These are phyloP conservation scores for Hypocreales sp. DNA, from an alignment of 2,329 filamentous ascomycete species.

Conservation along the genomic window DNA sequence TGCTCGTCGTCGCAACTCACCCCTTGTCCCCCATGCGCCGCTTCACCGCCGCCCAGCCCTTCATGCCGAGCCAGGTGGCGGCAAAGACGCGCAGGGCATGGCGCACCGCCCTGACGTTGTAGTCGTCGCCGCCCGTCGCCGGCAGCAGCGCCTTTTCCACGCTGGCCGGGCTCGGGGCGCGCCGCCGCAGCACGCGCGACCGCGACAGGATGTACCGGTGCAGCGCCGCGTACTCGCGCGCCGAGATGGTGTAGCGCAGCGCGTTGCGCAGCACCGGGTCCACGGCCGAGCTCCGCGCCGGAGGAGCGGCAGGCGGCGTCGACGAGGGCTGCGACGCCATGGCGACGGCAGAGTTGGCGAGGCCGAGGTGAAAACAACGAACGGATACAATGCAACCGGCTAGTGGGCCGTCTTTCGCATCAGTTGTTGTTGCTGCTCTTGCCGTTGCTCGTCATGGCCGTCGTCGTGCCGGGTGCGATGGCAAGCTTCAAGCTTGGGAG, in stretches of 20 bases:
- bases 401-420: too few relatives aligned
- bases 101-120: constrained; percentile 54
- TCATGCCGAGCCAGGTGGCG: constrained; percentile 45
- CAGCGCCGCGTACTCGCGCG: constrained; percentile 71
- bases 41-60: constrained; percentile 40
- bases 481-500: too few relatives aligned
- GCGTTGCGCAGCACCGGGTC: constrained; percentile 74
- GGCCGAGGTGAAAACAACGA: too few relatives aligned
- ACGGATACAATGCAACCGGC: too few relatives aligned
- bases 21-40: constrained; percentile 29
- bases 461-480: too few relatives aligned
- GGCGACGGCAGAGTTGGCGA: too few relatives aligned
- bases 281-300: constrained; percentile 8
- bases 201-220: constrained; percentile 72
- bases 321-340: background rate
- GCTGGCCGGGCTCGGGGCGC: constrained; percentile 37
- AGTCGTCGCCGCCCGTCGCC: constrained; percentile 37
- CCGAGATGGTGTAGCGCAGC: constrained; percentile 71
- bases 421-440: too few relatives aligned
- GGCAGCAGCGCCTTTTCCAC: constrained; percentile 27
- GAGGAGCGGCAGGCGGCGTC: constrained; percentile 1
- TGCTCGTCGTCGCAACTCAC: constrained; percentile 18
- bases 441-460: too few relatives aligned
- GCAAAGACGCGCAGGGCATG: constrained; percentile 58
- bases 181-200: constrained; percentile 39